These are phyloP conservation scores for Kalanchoe fedtschenkoi DNA, from an alignment of 164 flowering plant species.

Conservation along the genomic window DNA sequence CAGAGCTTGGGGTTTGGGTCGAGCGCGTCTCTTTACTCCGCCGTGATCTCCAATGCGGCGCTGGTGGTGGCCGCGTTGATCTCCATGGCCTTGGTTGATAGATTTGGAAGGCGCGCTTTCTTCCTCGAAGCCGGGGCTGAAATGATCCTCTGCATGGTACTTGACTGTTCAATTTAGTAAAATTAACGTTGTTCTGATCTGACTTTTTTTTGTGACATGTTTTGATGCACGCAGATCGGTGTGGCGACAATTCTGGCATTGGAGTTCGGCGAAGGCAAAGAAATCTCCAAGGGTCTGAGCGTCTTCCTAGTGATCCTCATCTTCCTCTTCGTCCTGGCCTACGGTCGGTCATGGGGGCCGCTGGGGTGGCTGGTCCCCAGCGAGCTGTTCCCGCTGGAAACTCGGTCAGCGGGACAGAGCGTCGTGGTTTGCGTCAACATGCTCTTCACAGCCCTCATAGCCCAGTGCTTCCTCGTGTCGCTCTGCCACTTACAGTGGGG, in stretches of 20 bases:
- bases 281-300: conserved; percentile 41
- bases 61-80: conserved; percentile 63
- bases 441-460: conserved; percentile 74
- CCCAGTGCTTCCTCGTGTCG: conserved; percentile 66
- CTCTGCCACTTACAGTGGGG: conserved; percentile 75
- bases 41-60: conserved; percentile 49
- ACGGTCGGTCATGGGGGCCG: conserved; percentile 92
- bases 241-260: conserved; percentile 49
- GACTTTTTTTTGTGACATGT: not conserved
- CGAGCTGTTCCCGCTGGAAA: conserved; percentile 87
- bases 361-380: conserved; percentile 92
- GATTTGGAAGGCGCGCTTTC: conserved; percentile 67
- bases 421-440: conserved; percentile 77
- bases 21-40: conserved; percentile 50
- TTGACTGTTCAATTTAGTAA: not conserved
- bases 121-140: conserved; percentile 75
- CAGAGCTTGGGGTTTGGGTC: conserved; percentile 77
- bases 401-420: conserved; percentile 86
- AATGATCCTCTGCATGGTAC: conserved; percentile 71
- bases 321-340: conserved; percentile 56
- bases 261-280: conserved; percentile 60
- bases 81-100: conserved; percentile 70
- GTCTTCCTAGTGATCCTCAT: conserved; percentile 51
- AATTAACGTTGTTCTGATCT: not conserved
- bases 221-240: conserved; percentile 38